Evolutionary conservation across 2,329 filamentous ascomycete species (phyloP).

Genomic region (Cercospora beticola): DNA sequence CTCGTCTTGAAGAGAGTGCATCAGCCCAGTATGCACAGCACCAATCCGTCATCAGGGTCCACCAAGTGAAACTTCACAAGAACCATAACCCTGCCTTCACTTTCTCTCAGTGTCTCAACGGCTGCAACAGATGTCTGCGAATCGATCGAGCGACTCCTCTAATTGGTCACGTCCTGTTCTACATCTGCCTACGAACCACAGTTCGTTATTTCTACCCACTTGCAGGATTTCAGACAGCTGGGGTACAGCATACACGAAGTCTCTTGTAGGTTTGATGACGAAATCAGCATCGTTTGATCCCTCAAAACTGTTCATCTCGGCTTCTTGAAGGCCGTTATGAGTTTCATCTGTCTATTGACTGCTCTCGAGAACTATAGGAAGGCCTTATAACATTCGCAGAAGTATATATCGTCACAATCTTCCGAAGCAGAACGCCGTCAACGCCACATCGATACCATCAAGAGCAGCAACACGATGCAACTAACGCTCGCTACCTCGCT

Average conservation of each 20-base stretch:
- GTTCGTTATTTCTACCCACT: not conserved
- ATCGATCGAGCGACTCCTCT: not conserved
- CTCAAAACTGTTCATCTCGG: not conserved
- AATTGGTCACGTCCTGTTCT: not conserved
- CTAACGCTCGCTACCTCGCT: not conserved
- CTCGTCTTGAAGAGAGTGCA: no score
- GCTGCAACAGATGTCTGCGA: not conserved
- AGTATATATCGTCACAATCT: not conserved
- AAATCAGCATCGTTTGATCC: not conserved
- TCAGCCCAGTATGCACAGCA: no score
- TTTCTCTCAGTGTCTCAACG: not conserved
- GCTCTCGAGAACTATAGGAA: not conserved
- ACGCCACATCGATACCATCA: not conserved
- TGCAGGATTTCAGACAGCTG: not conserved
- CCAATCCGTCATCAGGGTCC: not conserved
- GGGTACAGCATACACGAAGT: not conserved
- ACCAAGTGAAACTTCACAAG: not conserved
- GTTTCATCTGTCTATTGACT: not conserved
- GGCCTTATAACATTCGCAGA: not conserved
- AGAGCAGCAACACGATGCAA: not conserved
- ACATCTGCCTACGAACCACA: not conserved
- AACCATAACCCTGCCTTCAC: not conserved
- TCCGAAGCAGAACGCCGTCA: not conserved
- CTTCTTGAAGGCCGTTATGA: not conserved
- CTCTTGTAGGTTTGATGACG: conserved; percentile 1